A percentile compares a stretch with the other conserved stretches of the same genome.
phyloP scores from a whole-genome alignment of 2,329 filamentous ascomycete species.

The Clonostachys rhizophaga region DNA sequence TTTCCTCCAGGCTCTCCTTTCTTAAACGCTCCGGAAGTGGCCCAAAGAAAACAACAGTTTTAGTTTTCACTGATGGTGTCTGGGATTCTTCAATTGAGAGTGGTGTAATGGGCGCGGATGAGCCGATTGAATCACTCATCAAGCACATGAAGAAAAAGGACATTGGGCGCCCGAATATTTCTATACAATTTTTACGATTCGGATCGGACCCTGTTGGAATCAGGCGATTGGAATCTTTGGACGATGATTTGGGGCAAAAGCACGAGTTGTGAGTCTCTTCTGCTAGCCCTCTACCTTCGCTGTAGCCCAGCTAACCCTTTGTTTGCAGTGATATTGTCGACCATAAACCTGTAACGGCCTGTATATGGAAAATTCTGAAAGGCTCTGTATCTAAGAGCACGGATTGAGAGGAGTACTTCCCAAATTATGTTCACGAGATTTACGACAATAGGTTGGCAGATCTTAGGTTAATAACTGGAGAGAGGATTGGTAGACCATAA shows the following conservation, averaged over 20 bases:
- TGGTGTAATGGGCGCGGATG: no score
- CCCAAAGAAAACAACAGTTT: not conserved
- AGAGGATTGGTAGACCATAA: no score
- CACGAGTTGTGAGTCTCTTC: not conserved
- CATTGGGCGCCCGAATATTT: not conserved
- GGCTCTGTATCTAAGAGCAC: not conserved
- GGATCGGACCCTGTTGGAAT: not conserved
- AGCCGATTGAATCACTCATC: not conserved
- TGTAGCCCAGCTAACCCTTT: not conserved
- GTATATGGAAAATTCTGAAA: not conserved
- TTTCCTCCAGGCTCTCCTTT: not conserved
- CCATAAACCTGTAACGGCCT: not conserved
- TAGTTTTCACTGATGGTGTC: not conserved
- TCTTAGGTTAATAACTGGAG: no score
- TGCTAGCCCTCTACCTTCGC: not conserved
- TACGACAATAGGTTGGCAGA: no score
- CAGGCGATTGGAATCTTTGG: not conserved
- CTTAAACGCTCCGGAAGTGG: not conserved
- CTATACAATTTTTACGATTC: not conserved
- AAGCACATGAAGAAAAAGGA: not conserved
- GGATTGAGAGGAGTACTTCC: not conserved
- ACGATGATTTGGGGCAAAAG: not conserved
- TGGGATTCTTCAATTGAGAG: no score
- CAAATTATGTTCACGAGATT: no score
- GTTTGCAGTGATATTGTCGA: not conserved